A percentile compares a stretch with the other conserved stretches of the same genome.
phyloP scores from a whole-genome alignment of 2,329 filamentous ascomycete genomes.

The Cladosporium cucumerinum region DNA sequence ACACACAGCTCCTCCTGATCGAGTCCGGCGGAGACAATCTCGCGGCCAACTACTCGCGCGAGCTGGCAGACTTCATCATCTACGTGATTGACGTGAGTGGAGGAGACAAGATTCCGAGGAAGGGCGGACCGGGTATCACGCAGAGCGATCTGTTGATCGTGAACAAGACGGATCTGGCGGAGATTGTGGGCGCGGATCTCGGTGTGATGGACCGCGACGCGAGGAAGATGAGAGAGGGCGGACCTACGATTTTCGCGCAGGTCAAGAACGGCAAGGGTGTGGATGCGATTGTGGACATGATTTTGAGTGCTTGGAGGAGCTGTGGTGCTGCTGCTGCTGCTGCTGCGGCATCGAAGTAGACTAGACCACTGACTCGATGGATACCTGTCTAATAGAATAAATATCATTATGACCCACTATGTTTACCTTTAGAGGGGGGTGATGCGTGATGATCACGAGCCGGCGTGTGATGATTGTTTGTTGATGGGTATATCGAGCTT shows the following conservation, averaged over 20 bases:
- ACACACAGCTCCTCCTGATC: conserved; percentile 82
- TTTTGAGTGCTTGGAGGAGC: conserved; percentile 87
- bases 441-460: conserved; percentile 6
- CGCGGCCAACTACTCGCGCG: conserved; percentile 91
- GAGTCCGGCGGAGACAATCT: conserved; percentile 96
- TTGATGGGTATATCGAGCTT: background rate
- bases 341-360: conserved; percentile 21
- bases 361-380: background rate
- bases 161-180: conserved; percentile 95
- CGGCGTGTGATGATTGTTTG: background rate
- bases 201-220: conserved; percentile 93
- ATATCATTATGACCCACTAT: background rate
- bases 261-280: conserved; percentile 90
- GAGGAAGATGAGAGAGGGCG: conserved; percentile 88
- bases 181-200: conserved; percentile 85
- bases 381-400: background rate
- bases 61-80: conserved; percentile 95
- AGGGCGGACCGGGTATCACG: conserved; percentile 95
- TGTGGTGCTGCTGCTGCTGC: conserved; percentile 75
- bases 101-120: conserved; percentile 93
- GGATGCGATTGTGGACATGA: conserved; percentile 80
- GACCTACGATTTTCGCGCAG: conserved; percentile 92
- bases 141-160: conserved; percentile 91
- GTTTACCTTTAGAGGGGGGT: background rate
- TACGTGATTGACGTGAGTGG: conserved; percentile 98